Evolutionary conservation across 306 rosid genomes (phyloP), one percentile per base, ranked within the genome.

Genomic region (Inga leiocalycina): DNA sequence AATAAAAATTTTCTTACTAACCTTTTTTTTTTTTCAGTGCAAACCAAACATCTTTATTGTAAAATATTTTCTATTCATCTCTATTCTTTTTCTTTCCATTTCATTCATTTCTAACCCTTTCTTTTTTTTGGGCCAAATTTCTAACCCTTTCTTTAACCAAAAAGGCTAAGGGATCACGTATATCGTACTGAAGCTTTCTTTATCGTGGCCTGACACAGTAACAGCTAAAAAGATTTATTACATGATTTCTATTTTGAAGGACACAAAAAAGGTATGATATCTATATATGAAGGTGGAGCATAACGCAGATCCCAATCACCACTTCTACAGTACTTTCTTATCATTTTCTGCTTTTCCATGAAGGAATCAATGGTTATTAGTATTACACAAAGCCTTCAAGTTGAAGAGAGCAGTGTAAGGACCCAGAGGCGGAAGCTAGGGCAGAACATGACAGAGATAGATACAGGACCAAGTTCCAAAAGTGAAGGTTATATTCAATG

Each of bases 201-300:
- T 51, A 39, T 22, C 34, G 71, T 71, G 16, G 51, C 78, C 77
- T 77, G 85, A 77, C 83, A 13, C 72, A 16, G 68, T 65, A 77
- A 87, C 81, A 81, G 89, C 67, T 34, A 10, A 59, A 10, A 19
- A 66, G 75, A 66, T 72, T 54, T 30, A 73, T 80, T 74, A 82
- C 71, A 73, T 81, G 49, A 77, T 45, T 51, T 64, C 62, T 54
- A 76, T 83, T 78, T 76, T 61, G 19, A 61, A 14, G 61, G 37
- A 52, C 34, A 37, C 54, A 74, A 16, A 71, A 61, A 75, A 20
- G 19, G 78, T 59, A 7, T 39, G 51, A 74, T 79, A 85, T 82
- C 75, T 56, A 70, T 43, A 51, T 39, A 39, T 39, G 24, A 59
- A 32, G 75, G 75, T 82, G 81, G 69, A 75, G 74, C 32, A 20